Evolutionary conservation across 345 rosid genomes (phyloP), one percentile per base, ranked within the genome.

Genomic region (Hevea brasiliensis): DNA sequence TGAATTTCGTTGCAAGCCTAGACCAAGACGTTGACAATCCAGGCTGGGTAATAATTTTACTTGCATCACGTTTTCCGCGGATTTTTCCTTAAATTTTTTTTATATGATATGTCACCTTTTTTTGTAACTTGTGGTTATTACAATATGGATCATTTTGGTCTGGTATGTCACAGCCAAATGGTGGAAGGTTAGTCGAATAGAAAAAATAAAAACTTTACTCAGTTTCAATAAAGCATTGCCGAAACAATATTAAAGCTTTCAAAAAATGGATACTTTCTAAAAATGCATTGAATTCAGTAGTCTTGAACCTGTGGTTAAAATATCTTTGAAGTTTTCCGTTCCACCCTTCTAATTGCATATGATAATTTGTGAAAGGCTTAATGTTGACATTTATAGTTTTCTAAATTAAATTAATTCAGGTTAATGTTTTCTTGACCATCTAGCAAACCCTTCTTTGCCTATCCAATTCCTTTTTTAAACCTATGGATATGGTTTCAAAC

Each of bases 1-100:
- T 11, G 98, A 93, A 84, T 95, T 95, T 77, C 93, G 94, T 73
- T 93, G 94, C 92, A 86, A 87, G 84, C 93, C 94, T 10, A 95
- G 92, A 84, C 79, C 88, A 70, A 88, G 98, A 81, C 98, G 97
- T 74, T 92, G 91, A 92, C 83, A 67, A 67, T 60, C 59, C 67
- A 61, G 66, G 87, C 83, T 82, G 78, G 13, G 78, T 8, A 41
- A 18, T 65, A n/a, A 5, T 48, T 59, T 7, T 66, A 55, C 53
- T 68, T n/a, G n/a, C n/a, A n/a, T 32, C 37, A 32, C 37, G 4
- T 32, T 2, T 32, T 32, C 4, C 37, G 12, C 23, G 13, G 13
- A 12, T 21, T 15, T 44, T 11, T 42, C 44, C 21, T 5, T 6
- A 64, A 3, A 41, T 3, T 24, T 21, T 65, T 44, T 7, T 13